Evolutionary conservation across 148 eudicot genomes (phyloP).

Genomic region (Nepenthes gracilis): DNA sequence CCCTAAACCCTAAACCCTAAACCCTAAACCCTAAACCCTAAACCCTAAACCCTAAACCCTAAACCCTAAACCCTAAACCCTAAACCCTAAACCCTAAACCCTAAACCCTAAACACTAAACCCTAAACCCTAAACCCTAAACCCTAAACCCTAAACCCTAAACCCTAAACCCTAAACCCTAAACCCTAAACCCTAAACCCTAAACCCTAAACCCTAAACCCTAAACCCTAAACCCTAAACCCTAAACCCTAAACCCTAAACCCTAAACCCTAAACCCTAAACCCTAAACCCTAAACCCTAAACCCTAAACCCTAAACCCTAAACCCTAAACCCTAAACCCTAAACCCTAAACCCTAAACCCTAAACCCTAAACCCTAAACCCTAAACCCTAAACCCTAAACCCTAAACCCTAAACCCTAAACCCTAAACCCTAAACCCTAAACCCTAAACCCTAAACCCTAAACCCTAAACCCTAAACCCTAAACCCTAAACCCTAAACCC

Average conservation of each 20-base stretch:
- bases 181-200: slow-evolving; percentile 19
- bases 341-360: slow-evolving; percentile 22
- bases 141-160: slow-evolving; percentile 16
- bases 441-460: slow-evolving; percentile 29
- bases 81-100: slow-evolving; percentile 13
- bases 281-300: slow-evolving; percentile 16
- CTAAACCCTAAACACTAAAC: slow-evolving; percentile 14
- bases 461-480: slow-evolving; percentile 28
- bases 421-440: slow-evolving; percentile 30
- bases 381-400: slow-evolving; percentile 29
- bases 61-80: slow-evolving; percentile 14
- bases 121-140: slow-evolving; percentile 13
- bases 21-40: slow-evolving; percentile 19
- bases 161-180: slow-evolving; percentile 19
- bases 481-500: slow-evolving; percentile 20
- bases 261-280: slow-evolving; percentile 17
- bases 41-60: slow-evolving; percentile 14
- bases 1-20: slow-evolving; percentile 20
- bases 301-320: slow-evolving; percentile 16
- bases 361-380: slow-evolving; percentile 12
- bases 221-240: slow-evolving; percentile 19
- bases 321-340: slow-evolving; percentile 16
- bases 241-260: slow-evolving; percentile 17
- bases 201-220: slow-evolving; percentile 20
- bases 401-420: slow-evolving; percentile 26